Evolutionary conservation across 2,329 filamentous ascomycete genomes (phyloP), one percentile per base, ranked within the genome.

Genomic region (Neonectria hederae): DNA sequence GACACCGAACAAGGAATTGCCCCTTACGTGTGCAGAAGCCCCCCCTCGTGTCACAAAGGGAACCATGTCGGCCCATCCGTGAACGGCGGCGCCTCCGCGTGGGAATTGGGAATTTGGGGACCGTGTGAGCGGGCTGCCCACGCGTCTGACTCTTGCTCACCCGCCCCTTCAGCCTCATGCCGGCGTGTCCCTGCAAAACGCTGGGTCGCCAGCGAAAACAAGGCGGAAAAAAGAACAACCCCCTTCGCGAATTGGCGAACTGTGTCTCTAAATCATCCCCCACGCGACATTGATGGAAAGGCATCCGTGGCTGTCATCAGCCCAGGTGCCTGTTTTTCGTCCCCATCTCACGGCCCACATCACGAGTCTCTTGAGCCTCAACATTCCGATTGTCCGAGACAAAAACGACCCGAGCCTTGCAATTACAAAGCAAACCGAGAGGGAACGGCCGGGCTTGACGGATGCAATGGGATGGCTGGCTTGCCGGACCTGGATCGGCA

Each of bases 401-500:
- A 24, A 45, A 5, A 21, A 42, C 8, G 17, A 8, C 17, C 35
- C 26, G 28, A 35, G 28, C 22, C 35, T 17, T 19, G n/a, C 48
- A 14, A 32, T 54, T 46, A 19, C 38, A 22, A 32, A 11, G 26
- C 38, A 38, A n/a, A 9, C 38, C 19, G 30, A n/a, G 38, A 19
- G 28, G 35, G 24, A 43, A 55, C 24, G 5, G 30, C 28, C 43
- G 40, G 49, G 38, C 35, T 51, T 43, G 24, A 7, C 24, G n/a
- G 22, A 26, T 17, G 21, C 5, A 3, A 9, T 48, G 21, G 21
- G 22, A 24, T 59, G 43, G 45, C 21, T 51, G 32, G 21, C 3
- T 21, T 43, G 35, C 55, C 45, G 62, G 62, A 48, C 57, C 62
- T 52, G 60, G 61, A 64, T 61, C 56, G 62, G 59, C 59, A 30